phyloP scores from a whole-genome alignment of 208 protist species.

The Trypanosoma platydactyli region DNA sequence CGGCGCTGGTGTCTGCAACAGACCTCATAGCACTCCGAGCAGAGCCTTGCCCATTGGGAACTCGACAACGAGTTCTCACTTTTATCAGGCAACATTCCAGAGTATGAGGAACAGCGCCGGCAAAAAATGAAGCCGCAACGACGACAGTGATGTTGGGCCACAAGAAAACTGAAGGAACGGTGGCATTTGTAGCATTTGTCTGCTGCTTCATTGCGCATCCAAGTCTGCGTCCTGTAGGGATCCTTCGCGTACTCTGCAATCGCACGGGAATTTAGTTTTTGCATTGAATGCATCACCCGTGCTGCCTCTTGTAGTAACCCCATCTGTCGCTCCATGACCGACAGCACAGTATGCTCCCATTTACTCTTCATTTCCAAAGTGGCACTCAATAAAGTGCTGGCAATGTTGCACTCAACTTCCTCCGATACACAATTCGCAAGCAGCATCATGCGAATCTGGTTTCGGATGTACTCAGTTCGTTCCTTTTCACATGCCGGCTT shows the following conservation, averaged over 20 bases:
- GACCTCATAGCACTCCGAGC: slow-evolving; percentile 45
- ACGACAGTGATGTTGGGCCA: slow-evolving; percentile 55
- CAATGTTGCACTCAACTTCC: slow-evolving; percentile 2
- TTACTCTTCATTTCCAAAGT: background rate
- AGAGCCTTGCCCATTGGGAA: slow-evolving; percentile 52
- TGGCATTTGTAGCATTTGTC: slow-evolving; percentile 37
- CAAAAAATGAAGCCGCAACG: slow-evolving; percentile 81
- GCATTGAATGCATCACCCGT: slow-evolving; percentile 32
- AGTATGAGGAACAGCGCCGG: slow-evolving; percentile 49
- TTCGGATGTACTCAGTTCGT: slow-evolving; percentile 30
- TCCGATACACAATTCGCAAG: slow-evolving; percentile 27
- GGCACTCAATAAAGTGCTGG: background rate
- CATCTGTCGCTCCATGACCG: slow-evolving; percentile 32
- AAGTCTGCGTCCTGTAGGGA: slow-evolving; percentile 39
- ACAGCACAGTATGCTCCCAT: slow-evolving; percentile 12
- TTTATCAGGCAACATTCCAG: slow-evolving; percentile 44
- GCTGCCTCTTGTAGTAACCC: slow-evolving; percentile 38
- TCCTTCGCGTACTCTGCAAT: slow-evolving; percentile 41
- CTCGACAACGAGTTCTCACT: background rate
- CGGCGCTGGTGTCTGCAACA: slow-evolving; percentile 37
- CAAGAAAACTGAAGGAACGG: slow-evolving; percentile 38
- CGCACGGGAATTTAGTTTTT: slow-evolving; percentile 36
- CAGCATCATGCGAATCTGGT: slow-evolving; percentile 43
- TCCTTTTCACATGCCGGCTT: background rate
- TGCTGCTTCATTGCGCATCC: slow-evolving; percentile 42